phyloP scores from a whole-genome alignment of 768 basidiomycete genomes.

The Tricholoma sp. region DNA sequence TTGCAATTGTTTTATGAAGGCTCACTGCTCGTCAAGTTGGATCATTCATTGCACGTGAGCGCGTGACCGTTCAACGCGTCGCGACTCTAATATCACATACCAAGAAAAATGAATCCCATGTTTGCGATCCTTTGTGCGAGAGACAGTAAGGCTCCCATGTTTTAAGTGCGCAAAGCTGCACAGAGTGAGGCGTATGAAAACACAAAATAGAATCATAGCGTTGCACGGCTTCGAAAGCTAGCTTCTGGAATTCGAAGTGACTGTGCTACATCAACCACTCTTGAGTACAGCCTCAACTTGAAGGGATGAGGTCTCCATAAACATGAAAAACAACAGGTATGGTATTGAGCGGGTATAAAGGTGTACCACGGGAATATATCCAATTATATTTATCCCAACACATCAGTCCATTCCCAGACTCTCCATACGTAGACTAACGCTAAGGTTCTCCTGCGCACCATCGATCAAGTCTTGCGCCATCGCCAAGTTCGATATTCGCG shows the following conservation, averaged over 20 bases:
- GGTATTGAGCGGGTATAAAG: not conserved
- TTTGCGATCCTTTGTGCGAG: too few species aligned
- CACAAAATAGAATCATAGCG: too few species aligned
- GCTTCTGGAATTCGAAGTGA: not conserved
- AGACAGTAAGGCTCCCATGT: too few species aligned
- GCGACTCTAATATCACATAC: too few species aligned
- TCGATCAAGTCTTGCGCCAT: constrained; percentile 47
- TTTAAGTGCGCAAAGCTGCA: too few species aligned
- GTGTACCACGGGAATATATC: not conserved
- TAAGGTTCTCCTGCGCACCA: constrained; percentile 45
- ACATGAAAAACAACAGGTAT: not conserved
- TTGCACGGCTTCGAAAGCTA: too few species aligned
- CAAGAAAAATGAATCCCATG: too few species aligned
- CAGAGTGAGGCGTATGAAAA: too few species aligned
- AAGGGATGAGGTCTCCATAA: not conserved
- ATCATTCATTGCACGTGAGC: too few species aligned
- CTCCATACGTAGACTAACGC: constrained; percentile 42
- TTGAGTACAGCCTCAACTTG: not conserved
- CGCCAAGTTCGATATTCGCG: constrained; percentile 39
- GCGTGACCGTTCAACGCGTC: too few species aligned
- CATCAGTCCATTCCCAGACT: constrained; percentile 33
- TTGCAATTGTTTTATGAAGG: too few species aligned
- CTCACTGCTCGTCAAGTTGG: too few species aligned
- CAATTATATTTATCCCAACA: not conserved
- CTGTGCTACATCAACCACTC: not conserved